These are phyloP conservation scores for Hyphopichia pseudoburtonii DNA, from an alignment of 1,139 yeast genomes.

Conservation along the genomic window DNA sequence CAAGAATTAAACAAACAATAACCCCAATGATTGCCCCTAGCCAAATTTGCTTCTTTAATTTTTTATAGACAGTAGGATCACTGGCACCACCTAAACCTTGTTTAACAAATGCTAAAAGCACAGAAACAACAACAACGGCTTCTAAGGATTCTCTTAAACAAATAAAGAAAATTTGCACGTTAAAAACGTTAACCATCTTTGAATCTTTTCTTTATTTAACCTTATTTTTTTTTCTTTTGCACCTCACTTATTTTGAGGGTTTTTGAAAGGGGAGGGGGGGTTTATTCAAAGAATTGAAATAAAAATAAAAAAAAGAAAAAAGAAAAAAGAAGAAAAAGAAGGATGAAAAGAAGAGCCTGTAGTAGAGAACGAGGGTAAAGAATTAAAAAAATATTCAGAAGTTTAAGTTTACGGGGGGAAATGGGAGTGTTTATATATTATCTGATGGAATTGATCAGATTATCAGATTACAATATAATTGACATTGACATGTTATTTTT, in stretches of 20 bases:
- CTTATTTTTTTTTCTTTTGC: no score
- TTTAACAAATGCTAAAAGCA: conserved; percentile 82
- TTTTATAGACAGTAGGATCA: conserved; percentile 56
- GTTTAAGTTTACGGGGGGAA: no score
- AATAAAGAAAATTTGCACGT: conserved; percentile 71
- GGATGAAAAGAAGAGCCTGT: no score
- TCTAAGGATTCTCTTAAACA: conserved; percentile 89
- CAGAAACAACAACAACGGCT: conserved; percentile 87
- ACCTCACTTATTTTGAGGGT: neutral
- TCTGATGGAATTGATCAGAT: no score
- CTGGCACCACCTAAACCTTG: conserved; percentile 68
- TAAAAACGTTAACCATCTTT: conserved; percentile 45
- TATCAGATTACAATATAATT: no score
- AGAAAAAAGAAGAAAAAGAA: neutral
- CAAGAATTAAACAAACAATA: conserved; percentile 70
- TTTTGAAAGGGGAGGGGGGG: neutral
- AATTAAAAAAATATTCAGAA: neutral
- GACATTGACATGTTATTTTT: no score
- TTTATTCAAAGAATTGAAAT: neutral
- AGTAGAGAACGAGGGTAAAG: neutral
- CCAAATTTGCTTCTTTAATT: conserved; percentile 74
- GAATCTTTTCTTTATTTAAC: neutral
- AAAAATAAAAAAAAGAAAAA: neutral
- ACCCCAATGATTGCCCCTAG: conserved; percentile 73
- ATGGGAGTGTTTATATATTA: no score